Base-by-base conservation (phyloP, 768 basidiomycete species). In the Lenzites betulinus region DNA sequence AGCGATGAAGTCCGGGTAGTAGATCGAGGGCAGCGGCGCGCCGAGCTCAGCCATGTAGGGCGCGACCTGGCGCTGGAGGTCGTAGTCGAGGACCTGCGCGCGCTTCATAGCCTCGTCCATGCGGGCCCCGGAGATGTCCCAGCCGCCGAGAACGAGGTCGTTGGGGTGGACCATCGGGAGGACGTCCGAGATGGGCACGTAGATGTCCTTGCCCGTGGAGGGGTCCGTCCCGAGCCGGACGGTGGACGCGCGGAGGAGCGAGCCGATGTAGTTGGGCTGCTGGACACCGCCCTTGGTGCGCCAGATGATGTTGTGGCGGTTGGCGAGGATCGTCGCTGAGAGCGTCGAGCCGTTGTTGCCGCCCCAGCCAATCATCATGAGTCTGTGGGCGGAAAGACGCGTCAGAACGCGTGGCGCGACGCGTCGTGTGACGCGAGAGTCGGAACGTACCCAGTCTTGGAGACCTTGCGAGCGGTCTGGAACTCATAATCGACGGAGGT, bases 121-220 rank as follows among this genome's bases (percentile, higher is more conserved):
- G 42, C 86, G 74, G 39, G 86, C 43, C 43, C 88, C 83, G 43
- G 95, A 97, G 70, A 99, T 98, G 70, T 99, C 97, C 97, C 96
- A 99, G 20, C 97, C 96, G 50, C 97, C 93, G 64, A 98, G 85
- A 66, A 97, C 92, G 70, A 98, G 88, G 76, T 98, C 97, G 71
- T 97, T 95, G 51, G 96, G 96, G 77, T 98, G 95, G 49, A 95
- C 94, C 93, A 96, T 97, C 49, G 95, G 95, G 43, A 97, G 83
- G 63, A 98, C 85, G 69, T 96, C 95, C 11, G 88, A 91, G 69
- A 98, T 78, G 18, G 97, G 97, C 63, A 96, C 88, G 69, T 95
- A 83, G 65, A 98, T 85, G 70, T 98, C 97, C 77, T 93, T 92
- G 67, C 90, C 90, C 2, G 87, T 87, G 30, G 74, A 70, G 39